These are phyloP conservation scores for Mycena rebaudengoi DNA, from an alignment of 768 basidiomycete species.

Conservation along the genomic window DNA sequence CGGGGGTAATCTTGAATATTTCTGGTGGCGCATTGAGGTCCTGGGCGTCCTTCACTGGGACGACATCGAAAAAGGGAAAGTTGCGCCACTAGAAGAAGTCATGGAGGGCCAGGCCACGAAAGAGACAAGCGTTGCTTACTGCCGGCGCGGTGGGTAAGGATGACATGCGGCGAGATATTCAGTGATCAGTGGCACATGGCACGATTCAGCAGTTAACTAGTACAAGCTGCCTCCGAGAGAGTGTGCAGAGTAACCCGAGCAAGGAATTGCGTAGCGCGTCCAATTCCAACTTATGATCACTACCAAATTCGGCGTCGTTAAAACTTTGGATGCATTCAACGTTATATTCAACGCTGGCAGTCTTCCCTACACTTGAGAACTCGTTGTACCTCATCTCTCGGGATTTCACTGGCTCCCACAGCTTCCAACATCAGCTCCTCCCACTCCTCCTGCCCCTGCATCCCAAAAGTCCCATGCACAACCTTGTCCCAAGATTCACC, in stretches of 20 bases:
- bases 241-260: too few species aligned
- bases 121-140: conserved; percentile 22
- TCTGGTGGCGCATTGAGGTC: conserved; percentile 80
- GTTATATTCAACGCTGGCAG: conserved; percentile 19
- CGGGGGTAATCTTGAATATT: conserved; percentile 77
- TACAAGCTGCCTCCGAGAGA: too few species aligned
- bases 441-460: conserved; percentile 59
- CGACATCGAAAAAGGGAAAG: conserved; percentile 88
- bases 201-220: too few species aligned
- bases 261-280: too few species aligned
- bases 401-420: conserved; percentile 69
- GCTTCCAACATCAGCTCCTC: conserved; percentile 58
- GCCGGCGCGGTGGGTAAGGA: conserved; percentile 31
- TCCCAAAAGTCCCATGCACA: conserved; percentile 57
- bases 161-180: conserved; percentile 40
- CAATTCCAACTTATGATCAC: too few species aligned
- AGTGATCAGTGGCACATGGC: too few species aligned
- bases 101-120: conserved; percentile 1
- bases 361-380: conserved; percentile 59
- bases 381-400: conserved; percentile 65
- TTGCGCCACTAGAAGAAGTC: conserved; percentile 73
- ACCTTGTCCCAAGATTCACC: conserved; percentile 60
- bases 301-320: too few species aligned
- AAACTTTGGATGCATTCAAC: too few species aligned
- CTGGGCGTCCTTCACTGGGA: conserved; percentile 80